phyloP scores from a whole-genome alignment of 129 eudicot genomes.

The Daucus carota region DH1_v3.0 NC_030389.2:44836001-44836500 shows the following conservation, averaged over 20 bases:
- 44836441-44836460: slow-evolving; percentile 90
- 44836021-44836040: background rate
- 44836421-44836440: slow-evolving; percentile 73
- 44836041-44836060: background rate
- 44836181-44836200: slow-evolving; percentile 88
- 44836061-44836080: background rate
- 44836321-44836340: slow-evolving; percentile 62
- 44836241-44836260: slow-evolving; percentile 67
- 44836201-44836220: slow-evolving; percentile 44
- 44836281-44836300: slow-evolving; percentile 68
- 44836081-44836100: background rate
- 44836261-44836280: slow-evolving; percentile 26
- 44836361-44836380: slow-evolving; percentile 52
- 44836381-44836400: slow-evolving; percentile 72
- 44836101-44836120: background rate
- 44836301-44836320: slow-evolving; percentile 73
- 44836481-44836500: slow-evolving; percentile 75
- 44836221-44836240: slow-evolving; percentile 47
- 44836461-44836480: slow-evolving; percentile 75
- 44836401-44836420: slow-evolving; percentile 88
- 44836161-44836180: slow-evolving; percentile 7
- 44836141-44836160: background rate
- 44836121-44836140: background rate
- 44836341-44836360: slow-evolving; percentile 77
- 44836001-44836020: background rate